Evolutionary conservation across 257 asterid genomes (phyloP).

Genomic region (Cordia subcordata): DNA sequence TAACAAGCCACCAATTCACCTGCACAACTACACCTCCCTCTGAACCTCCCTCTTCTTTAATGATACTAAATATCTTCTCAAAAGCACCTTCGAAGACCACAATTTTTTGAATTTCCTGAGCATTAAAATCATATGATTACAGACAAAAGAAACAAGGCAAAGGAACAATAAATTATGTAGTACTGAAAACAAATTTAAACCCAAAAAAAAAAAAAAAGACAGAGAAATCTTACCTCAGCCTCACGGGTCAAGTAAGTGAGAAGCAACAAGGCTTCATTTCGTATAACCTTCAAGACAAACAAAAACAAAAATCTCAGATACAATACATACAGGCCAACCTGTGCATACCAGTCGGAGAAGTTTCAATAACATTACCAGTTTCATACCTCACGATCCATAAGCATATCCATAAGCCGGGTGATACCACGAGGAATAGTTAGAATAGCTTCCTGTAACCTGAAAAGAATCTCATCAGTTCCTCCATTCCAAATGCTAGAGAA

Average conservation of each 20-base stretch:
- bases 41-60: slow-evolving; percentile 94
- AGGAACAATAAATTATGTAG: neutral
- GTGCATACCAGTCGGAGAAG: neutral
- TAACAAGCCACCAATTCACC: slow-evolving; percentile 33
- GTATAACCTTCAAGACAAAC: slow-evolving; percentile 55
- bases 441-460: slow-evolving; percentile 97
- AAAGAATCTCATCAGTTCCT: slow-evolving; percentile 17
- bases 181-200: neutral
- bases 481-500: slow-evolving; percentile 5
- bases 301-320: neutral
- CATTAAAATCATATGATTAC: slow-evolving; percentile 11
- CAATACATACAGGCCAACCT: slow-evolving; percentile 3
- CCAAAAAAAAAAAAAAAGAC: neutral
- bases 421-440: slow-evolving; percentile 83
- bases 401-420: slow-evolving; percentile 97
- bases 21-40: slow-evolving; percentile 99
- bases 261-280: slow-evolving; percentile 84
- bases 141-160: slow-evolving; percentile 1
- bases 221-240: slow-evolving; percentile 68
- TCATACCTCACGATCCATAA: slow-evolving; percentile 97
- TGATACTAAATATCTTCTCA: slow-evolving; percentile 89
- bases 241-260: slow-evolving; percentile 94
- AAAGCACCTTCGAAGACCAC: slow-evolving; percentile 97
- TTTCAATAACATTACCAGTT: slow-evolving; percentile 11
- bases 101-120: slow-evolving; percentile 97